phyloP scores from a whole-genome alignment of 1,284 basidiomycete species.

The Cystobasidium slooffiae region DNA sequence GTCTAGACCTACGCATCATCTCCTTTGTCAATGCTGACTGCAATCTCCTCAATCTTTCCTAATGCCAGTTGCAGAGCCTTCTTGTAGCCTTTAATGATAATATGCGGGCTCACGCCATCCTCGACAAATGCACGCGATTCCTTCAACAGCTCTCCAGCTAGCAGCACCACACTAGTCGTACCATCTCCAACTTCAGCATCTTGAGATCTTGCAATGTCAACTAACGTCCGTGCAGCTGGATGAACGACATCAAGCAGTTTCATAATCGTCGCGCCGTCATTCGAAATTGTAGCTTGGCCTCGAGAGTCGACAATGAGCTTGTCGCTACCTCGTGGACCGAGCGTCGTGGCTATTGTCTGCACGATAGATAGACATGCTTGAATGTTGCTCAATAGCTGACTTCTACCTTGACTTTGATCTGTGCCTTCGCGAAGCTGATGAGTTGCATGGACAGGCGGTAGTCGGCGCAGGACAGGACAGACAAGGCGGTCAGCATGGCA shows the following conservation, averaged over 20 bases:
- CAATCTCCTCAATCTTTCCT: slow-evolving; percentile 84
- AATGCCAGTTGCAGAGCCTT: slow-evolving; percentile 84
- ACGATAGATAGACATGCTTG: slow-evolving; percentile 84
- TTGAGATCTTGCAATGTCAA: slow-evolving; percentile 92
- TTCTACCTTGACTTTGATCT: slow-evolving; percentile 92
- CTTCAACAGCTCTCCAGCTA: slow-evolving; percentile 94
- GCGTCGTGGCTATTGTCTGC: slow-evolving; percentile 86
- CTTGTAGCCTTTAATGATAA: slow-evolving; percentile 95
- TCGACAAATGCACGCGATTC: slow-evolving; percentile 91
- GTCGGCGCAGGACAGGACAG: background rate
- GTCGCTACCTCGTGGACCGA: slow-evolving; percentile 91
- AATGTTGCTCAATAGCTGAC: slow-evolving; percentile 94
- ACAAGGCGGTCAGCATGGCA: background rate
- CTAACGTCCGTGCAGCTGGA: slow-evolving; percentile 77
- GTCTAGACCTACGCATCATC: slow-evolving; percentile 73
- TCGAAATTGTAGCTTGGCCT: slow-evolving; percentile 98
- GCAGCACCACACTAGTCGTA: slow-evolving; percentile 98
- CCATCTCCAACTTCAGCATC: slow-evolving; percentile 99
- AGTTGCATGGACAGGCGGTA: background rate
- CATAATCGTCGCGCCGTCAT: slow-evolving; percentile 98
- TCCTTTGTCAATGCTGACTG: slow-evolving; percentile 86
- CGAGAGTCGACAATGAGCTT: slow-evolving; percentile 43
- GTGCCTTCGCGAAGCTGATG: slow-evolving; percentile 65
- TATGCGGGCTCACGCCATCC: slow-evolving; percentile 95
- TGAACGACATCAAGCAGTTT: slow-evolving; percentile 79